A percentile compares a stretch with the other conserved stretches of the same genome.
These are phyloP conservation scores for Medicago lupulina DNA, from an alignment of 306 rosid species.

Conservation along the genomic window DNA sequence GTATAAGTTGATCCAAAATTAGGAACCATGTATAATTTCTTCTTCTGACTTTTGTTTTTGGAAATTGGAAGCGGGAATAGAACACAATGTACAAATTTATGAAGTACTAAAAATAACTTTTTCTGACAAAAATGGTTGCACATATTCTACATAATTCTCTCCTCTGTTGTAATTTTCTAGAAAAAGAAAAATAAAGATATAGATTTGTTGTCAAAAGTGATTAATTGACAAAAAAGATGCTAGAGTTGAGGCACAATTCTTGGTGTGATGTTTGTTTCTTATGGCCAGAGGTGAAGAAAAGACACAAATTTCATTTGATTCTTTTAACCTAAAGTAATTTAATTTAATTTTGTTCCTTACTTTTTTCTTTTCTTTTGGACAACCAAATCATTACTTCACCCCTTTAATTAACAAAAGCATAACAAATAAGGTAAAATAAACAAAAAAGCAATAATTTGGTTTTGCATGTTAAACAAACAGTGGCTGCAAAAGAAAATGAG, in stretches of 20 bases:
- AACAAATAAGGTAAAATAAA: constrained; percentile 33
- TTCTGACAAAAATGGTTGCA: background rate
- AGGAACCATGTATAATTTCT: constrained; percentile 21
- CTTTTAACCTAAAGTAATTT: constrained; percentile 35
- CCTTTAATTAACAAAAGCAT: constrained; percentile 49
- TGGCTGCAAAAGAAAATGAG: constrained; percentile 5
- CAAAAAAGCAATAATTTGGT: constrained; percentile 43
- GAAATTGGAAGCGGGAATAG: constrained; percentile 25
- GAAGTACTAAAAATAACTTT: constrained; percentile 14
- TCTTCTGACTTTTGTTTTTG: background rate
- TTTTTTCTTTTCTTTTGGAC: constrained; percentile 43
- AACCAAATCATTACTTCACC: constrained; percentile 47
- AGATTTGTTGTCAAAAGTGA: constrained; percentile 2
- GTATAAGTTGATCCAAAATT: background rate
- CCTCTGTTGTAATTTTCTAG: background rate
- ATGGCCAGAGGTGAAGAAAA: constrained; percentile 39
- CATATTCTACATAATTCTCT: background rate
- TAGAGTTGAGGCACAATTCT: constrained; percentile 40
- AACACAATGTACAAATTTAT: constrained; percentile 12
- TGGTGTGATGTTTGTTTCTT: constrained; percentile 38
- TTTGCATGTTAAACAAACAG: constrained; percentile 25
- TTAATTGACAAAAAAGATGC: constrained; percentile 34
- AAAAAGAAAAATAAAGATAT: background rate
- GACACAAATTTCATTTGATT: constrained; percentile 35
- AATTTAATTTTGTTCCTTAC: constrained; percentile 33